Conservation (phyloP, 2,329 filamentous ascomycete species). For the Xylaria sp. region DNA sequence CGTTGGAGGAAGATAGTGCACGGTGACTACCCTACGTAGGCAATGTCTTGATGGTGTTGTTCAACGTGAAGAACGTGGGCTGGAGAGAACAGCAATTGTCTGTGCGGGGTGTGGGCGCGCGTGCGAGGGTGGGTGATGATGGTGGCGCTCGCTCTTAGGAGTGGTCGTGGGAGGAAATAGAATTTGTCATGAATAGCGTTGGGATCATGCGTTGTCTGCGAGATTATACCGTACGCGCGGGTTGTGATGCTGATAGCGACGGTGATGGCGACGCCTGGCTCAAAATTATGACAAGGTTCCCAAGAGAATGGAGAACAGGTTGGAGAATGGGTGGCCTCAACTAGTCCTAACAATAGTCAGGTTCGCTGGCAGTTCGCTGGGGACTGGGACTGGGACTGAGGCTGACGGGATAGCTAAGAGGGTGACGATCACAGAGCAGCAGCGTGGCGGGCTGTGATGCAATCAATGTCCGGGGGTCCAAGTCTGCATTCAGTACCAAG, state of each 20-base stretch:
- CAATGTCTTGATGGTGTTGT: background rate
- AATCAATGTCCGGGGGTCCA: constrained; percentile 29
- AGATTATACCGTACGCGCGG: background rate
- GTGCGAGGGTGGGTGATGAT: background rate
- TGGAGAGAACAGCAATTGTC: background rate
- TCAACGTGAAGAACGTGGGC: no score
- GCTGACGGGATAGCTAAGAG: constrained; percentile 22
- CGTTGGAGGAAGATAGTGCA: background rate
- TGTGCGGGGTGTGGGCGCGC: constrained; percentile 5
- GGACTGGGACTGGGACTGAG: constrained; percentile 5
- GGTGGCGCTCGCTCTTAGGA: constrained; percentile 6
- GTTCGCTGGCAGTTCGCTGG: constrained; percentile 18
- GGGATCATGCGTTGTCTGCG: constrained; percentile 2
- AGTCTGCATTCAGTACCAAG: background rate
- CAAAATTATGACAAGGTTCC: background rate
- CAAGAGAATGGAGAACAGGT: constrained; percentile 6
- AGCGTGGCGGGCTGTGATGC: constrained; percentile 32
- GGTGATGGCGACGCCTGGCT: background rate
- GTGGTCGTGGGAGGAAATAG: background rate
- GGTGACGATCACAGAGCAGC: constrained; percentile 33
- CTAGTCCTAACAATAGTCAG: constrained; percentile 2
- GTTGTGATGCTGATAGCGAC: background rate
- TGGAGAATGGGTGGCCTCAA: background rate
- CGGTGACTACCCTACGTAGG: background rate
- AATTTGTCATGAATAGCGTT: constrained; percentile 27